Evolutionary conservation across 805 yeast species (phyloP).

Genomic region (Schwanniomyces occidentalis): DNA sequence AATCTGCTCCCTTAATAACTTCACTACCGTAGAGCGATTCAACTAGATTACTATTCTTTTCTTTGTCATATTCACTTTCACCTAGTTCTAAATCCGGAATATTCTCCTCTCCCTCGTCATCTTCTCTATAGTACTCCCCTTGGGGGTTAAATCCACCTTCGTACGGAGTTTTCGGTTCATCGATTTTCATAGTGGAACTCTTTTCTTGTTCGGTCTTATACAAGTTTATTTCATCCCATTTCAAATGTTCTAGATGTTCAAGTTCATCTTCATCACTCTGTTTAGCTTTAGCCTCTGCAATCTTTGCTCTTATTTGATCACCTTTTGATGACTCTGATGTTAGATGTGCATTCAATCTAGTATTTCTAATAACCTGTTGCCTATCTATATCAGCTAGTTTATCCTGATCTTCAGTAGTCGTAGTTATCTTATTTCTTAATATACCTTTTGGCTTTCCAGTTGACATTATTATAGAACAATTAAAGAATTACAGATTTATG

Average conservation of each 20-base stretch:
- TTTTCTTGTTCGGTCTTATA: slow-evolving; percentile 71
- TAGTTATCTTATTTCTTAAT: slow-evolving; percentile 48
- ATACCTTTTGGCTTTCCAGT: slow-evolving; percentile 44
- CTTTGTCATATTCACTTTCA: slow-evolving; percentile 47
- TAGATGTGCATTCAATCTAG: slow-evolving; percentile 68
- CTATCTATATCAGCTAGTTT: slow-evolving; percentile 45
- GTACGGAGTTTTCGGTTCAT: slow-evolving; percentile 94
- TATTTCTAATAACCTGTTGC: slow-evolving; percentile 75
- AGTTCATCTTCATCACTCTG: slow-evolving; percentile 6
- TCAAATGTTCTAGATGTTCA: slow-evolving; percentile 42
- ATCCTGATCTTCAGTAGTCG: slow-evolving; percentile 21
- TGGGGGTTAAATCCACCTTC: slow-evolving; percentile 85
- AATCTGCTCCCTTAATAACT: slow-evolving; percentile 26
- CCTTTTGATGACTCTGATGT: slow-evolving; percentile 39
- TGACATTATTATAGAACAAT: too few species aligned
- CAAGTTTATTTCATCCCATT: slow-evolving; percentile 86
- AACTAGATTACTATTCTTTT: slow-evolving; percentile 2
- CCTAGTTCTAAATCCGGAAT: slow-evolving; percentile 58
- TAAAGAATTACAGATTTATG: too few species aligned
- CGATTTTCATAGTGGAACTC: slow-evolving; percentile 75
- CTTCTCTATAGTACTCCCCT: slow-evolving; percentile 75
- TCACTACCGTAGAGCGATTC: slow-evolving; percentile 44
- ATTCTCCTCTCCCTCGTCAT: slow-evolving; percentile 62
- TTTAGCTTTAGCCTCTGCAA: slow-evolving; percentile 38
- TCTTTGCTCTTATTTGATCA: slow-evolving; percentile 46